Percentiles rank a stretch among this genome's conserved stretches.
phyloP scores from a whole-genome alignment of 2,329 filamentous ascomycete species.

The Fusarium sp. region DNA sequence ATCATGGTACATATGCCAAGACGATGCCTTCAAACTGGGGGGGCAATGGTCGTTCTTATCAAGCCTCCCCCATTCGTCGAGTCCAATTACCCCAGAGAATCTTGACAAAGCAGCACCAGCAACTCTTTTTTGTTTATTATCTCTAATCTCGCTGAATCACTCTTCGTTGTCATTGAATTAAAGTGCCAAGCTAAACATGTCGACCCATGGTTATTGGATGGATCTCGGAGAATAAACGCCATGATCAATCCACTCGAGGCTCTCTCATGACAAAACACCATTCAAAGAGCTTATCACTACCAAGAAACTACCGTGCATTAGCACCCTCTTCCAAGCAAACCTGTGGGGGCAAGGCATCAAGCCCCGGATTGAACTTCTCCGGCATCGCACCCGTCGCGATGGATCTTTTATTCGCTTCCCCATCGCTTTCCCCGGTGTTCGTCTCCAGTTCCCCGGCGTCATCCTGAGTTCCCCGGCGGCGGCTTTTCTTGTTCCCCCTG shows the following conservation, averaged over 20 bases:
- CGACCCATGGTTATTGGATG: not conserved
- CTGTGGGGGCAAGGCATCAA: not conserved
- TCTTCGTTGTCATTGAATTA: not conserved
- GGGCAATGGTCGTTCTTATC: not conserved
- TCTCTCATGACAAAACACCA: not conserved
- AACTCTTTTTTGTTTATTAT: not conserved
- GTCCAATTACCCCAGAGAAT: not conserved
- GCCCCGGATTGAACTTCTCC: not conserved
- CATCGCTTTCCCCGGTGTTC: not conserved
- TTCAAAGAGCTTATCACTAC: not conserved
- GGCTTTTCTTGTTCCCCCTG: not conserved
- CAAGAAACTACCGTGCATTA: not conserved
- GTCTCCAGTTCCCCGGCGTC: not conserved
- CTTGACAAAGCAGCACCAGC: not conserved
- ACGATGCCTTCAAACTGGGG: not conserved
- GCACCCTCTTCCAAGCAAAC: not conserved
- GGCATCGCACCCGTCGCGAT: not conserved
- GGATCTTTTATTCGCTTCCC: not conserved
- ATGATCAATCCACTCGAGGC: not conserved
- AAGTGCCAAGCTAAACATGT: not conserved
- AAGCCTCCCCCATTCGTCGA: slow-evolving; percentile 3
- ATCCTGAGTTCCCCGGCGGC: slow-evolving; percentile 65
- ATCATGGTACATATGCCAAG: slow-evolving; percentile 1
- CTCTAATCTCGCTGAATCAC: not conserved
- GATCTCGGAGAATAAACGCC: not conserved